Evolutionary conservation across 2,329 filamentous ascomycete species (phyloP), one percentile per base, ranked within the genome.

Genomic region (Sordariomycetes sp.): DNA sequence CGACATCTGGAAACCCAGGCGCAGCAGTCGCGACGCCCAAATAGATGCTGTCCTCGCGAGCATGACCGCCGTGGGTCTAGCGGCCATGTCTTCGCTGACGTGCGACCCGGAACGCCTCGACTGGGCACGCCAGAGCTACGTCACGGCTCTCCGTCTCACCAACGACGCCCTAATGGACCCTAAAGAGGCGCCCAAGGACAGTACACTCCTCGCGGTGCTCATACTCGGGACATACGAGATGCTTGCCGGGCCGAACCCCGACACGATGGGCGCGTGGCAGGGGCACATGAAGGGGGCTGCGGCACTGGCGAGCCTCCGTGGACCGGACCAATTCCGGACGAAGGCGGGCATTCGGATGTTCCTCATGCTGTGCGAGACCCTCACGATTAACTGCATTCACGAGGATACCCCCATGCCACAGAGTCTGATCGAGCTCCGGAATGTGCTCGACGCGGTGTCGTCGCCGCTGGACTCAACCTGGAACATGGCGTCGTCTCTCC

Each of bases 191-290:
- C 65, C 72, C 64, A 77, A 75, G 62, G 77, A 77, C 61, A 77
- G 72, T 50, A 82, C 80, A 0, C 76, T 83, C 73, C 74, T 77
- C 35, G 74, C 71, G 0, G 75, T 82, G 18, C 71, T 82, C 53
- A 76, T 83, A 53, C 71, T 83, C 6, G 75, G 78, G 51, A 76
- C 79, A 4, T 83, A 78, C 61, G 79, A 82, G 65, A 78, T 77
- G 62, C 71, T 82, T 60, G 75, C 77, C 12, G 78, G 78, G 18
- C 71, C 69, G 22, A 74, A 71, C 7, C 67, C 71, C 8, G 71
- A 74, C 57, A 80, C 77, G 0, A 70, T 80, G 62, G 68, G 71
- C 57, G 77, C 77, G 12, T 82, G 79, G 75, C 74, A 78, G 59
- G 70, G 79, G 57, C 80, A 82, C 62, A 71, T 82, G 43, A 76